Evolutionary conservation across 257 asterid genomes (phyloP), one percentile per base, ranked within the genome.

Genomic region (Handroanthus guayacan): DNA sequence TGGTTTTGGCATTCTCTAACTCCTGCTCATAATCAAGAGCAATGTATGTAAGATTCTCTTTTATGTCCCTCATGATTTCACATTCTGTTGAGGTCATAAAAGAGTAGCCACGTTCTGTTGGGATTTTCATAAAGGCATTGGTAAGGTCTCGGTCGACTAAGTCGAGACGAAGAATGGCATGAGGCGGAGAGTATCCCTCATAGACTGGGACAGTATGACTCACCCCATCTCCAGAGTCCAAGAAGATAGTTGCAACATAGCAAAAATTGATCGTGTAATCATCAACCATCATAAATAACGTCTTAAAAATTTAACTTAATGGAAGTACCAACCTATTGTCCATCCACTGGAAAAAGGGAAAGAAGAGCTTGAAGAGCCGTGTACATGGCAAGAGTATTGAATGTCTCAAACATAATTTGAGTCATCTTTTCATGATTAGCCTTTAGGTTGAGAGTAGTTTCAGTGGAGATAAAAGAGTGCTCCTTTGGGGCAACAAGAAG

Each of bases 11-110:
- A 36, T 20, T 57, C 51, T 69, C 76, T 12, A 77, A 54, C 37
- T 77, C 76, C 37, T 61, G 64, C 58, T 77, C 76, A 31, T 58
- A 77, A 69, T 77, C 66, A 14, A 77, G 76, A 48, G 81, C 76
- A 69, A 77, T 77, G 76, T 77, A 69, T 48, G 76, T 48, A 31
- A 77, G 72, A 50, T 77, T 77, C 61, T 77, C 77, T 58, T 77
- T 61, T 76, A 69, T 14, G 17, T 77, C 76, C 76, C 81, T 69
- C 31, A 51, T 34, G 6, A 41, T 41, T 41, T 41, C 45, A 41
- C 45, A 6, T 41, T 41, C 6, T 41, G 45, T 6, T 58, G 50
- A 57, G 60, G 69, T 76, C 37, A 12, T 56, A 18, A 56, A 56
- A 37, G 37, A 17, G 13, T 56, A 56, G 13, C 62, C 81, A 17